phyloP scores from a whole-genome alignment of 1,284 basidiomycete species.

The Sphaerobolus stellatus region DNA sequence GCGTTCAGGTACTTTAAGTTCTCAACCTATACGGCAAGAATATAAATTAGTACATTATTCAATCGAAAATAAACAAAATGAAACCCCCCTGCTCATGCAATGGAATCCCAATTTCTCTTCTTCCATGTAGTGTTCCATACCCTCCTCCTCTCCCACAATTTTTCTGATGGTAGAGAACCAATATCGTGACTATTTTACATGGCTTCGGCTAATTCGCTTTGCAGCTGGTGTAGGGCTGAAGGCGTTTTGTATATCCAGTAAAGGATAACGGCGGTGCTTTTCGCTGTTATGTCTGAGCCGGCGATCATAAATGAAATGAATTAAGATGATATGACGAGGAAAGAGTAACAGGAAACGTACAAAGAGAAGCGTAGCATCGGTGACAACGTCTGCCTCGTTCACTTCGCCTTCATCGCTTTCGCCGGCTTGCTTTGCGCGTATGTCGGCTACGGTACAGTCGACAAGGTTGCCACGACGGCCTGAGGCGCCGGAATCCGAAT shows the following conservation, averaged over 20 bases:
- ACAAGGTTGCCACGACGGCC: constrained; percentile 4
- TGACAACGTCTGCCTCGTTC: constrained; percentile 17
- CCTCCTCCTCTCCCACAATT: background rate
- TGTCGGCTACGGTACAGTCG: constrained; percentile 13
- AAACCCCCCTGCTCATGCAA: constrained; percentile 1
- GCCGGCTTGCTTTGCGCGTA: constrained; percentile 23
- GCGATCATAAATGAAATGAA: constrained; percentile 22
- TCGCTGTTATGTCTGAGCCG: constrained; percentile 37
- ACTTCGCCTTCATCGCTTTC: constrained; percentile 10
- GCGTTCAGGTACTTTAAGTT: constrained; percentile 9
- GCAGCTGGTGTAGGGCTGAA: constrained; percentile 23
- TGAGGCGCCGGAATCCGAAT: too few relatives aligned
- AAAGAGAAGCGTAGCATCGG: constrained; percentile 33
- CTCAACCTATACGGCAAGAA: too few relatives aligned
- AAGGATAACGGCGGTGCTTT: constrained; percentile 26
- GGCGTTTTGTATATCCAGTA: constrained; percentile 25
- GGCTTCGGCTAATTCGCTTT: background rate
- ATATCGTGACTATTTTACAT: too few relatives aligned
- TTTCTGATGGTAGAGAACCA: too few relatives aligned
- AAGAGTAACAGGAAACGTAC: constrained; percentile 15
- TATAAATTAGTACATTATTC: background rate
- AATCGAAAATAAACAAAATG: background rate
- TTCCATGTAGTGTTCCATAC: background rate
- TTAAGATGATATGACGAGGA: background rate
- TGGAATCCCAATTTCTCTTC: background rate